Evolutionary conservation across 192 early-diverging fungal genomes (phyloP).

Genomic region (Haplosporangium gracile): DNA sequence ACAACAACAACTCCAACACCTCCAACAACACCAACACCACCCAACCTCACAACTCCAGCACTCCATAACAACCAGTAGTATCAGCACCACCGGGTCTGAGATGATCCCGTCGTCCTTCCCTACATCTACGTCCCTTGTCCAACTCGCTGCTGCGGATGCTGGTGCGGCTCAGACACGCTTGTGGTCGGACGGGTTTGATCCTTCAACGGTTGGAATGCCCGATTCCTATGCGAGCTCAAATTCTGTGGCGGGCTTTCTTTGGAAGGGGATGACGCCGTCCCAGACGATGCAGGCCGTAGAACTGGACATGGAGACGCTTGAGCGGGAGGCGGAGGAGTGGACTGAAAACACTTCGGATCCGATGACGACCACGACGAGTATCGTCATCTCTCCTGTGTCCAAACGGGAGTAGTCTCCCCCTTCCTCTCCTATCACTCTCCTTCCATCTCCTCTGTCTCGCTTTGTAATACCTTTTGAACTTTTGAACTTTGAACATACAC

Average conservation of each 20-base stretch:
- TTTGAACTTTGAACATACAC: too few relatives aligned
- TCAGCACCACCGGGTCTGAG: conserved; percentile 30
- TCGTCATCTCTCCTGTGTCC: not conserved
- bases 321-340: not conserved
- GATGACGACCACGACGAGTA: not conserved
- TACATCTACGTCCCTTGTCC: conserved; percentile 17
- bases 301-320: conserved; percentile 12
- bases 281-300: conserved; percentile 9
- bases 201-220: not conserved
- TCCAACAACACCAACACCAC: conserved; percentile 40
- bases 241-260: not conserved
- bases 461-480: too few relatives aligned
- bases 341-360: not conserved
- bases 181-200: not conserved
- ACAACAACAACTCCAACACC: conserved; percentile 33
- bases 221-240: not conserved
- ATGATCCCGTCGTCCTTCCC: conserved; percentile 14
- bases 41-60: conserved; percentile 40
- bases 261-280: conserved; percentile 3
- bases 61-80: conserved; percentile 40
- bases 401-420: not conserved
- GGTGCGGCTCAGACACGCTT: not conserved
- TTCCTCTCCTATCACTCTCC: too few relatives aligned
- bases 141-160: not conserved
- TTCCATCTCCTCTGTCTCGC: too few relatives aligned